A percentile compares a stretch with the other conserved stretches of the same genome.
These are phyloP conservation scores for Pleurotus giganteus DNA, from an alignment of 768 basidiomycete genomes.

Conservation along the genomic window DNA sequence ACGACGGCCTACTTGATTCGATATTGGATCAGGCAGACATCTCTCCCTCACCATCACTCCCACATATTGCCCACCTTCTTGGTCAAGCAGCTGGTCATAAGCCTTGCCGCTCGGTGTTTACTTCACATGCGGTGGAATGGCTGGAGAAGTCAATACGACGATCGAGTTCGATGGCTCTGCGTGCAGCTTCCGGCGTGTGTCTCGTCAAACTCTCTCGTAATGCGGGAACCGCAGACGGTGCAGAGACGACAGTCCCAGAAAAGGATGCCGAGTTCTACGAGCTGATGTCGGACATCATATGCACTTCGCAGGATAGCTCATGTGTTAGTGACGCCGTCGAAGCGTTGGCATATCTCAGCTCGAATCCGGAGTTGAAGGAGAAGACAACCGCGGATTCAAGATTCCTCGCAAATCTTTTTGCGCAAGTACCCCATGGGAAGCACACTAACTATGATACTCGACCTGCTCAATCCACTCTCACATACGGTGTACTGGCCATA, in stretches of 20 bases:
- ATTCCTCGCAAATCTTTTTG: slow-evolving; percentile 58
- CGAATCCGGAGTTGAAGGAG: slow-evolving; percentile 62
- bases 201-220: slow-evolving; percentile 77
- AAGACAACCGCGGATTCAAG: slow-evolving; percentile 46
- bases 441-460: slow-evolving; percentile 15
- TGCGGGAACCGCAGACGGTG: slow-evolving; percentile 37
- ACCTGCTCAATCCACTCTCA: slow-evolving; percentile 46
- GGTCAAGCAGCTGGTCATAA: slow-evolving; percentile 78
- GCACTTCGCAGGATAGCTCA: slow-evolving; percentile 30
- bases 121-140: slow-evolving; percentile 62
- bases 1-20: slow-evolving; percentile 61
- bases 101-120: slow-evolving; percentile 60
- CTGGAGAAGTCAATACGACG: slow-evolving; percentile 56
- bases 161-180: slow-evolving; percentile 42
- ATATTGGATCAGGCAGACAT: slow-evolving; percentile 68
- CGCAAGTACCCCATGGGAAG: slow-evolving; percentile 54
- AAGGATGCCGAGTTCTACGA: slow-evolving; percentile 46
- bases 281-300: slow-evolving; percentile 57
- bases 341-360: slow-evolving; percentile 81
- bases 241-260: slow-evolving; percentile 23
- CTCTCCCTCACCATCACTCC: slow-evolving; percentile 43
- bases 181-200: slow-evolving; percentile 67
- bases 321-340: slow-evolving; percentile 70
- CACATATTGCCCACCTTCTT: slow-evolving; percentile 67
- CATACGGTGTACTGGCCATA: slow-evolving; percentile 79